These are phyloP conservation scores for Pyrenophora seminiperda DNA, from an alignment of 2,329 filamentous ascomycete genomes.

Conservation along the genomic window DNA sequence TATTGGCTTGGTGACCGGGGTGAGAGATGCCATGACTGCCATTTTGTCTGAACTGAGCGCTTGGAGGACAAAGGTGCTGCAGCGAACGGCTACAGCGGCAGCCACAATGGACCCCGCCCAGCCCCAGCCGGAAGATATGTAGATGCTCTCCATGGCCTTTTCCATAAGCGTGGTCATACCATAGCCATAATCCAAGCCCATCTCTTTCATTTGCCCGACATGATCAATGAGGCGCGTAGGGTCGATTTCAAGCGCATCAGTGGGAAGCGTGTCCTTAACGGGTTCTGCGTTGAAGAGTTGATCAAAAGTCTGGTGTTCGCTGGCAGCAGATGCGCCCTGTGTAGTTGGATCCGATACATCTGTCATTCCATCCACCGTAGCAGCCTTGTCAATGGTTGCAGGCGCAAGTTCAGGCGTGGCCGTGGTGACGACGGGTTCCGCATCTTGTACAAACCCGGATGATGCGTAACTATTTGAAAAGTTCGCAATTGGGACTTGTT, in stretches of 20 bases:
- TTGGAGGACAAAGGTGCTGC: conserved; percentile 65
- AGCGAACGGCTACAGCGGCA: conserved; percentile 68
- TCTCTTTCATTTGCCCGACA: conserved; percentile 78
- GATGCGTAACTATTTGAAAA: conserved; percentile 24
- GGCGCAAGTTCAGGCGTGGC: conserved; percentile 43
- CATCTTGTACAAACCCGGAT: conserved; percentile 12
- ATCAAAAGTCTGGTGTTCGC: conserved; percentile 26
- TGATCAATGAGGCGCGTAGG: conserved; percentile 69
- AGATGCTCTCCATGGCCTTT: conserved; percentile 79
- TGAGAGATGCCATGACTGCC: conserved; percentile 66
- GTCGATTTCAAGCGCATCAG: conserved; percentile 24
- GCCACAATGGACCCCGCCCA: conserved; percentile 80
- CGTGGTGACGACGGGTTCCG: conserved; percentile 35
- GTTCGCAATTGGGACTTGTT: conserved; percentile 27
- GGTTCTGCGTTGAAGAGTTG: conserved; percentile 26
- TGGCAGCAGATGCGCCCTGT: conserved; percentile 10
- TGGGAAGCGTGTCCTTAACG: conserved; percentile 19
- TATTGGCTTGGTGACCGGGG: conserved; percentile 62
- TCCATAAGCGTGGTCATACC: conserved; percentile 77
- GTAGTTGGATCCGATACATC: conserved; percentile 9
- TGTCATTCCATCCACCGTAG: conserved; percentile 33
- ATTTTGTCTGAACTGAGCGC: conserved; percentile 65
- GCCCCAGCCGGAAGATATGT: conserved; percentile 74
- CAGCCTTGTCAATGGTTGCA: conserved; percentile 43
- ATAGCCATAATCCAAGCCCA: conserved; percentile 87